Base-by-base conservation (phyloP, 192 early-diverging fungal species). In the Podochytrium sp. region DNA sequence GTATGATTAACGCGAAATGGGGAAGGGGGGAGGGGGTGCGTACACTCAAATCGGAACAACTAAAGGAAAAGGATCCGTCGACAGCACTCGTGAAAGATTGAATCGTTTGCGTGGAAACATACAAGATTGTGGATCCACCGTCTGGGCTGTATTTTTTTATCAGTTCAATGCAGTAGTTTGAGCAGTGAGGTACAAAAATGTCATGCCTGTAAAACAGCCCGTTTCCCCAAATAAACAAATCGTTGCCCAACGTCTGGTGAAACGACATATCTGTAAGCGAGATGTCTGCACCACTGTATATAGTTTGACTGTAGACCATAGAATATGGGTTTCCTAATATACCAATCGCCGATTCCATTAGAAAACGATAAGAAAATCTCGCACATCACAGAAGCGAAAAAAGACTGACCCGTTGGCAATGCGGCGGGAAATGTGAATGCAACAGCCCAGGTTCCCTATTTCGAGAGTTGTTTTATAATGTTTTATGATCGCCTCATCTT, bases 211-310 rank as follows among this genome's bases (percentile, higher is more conserved):
- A 66, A 66, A 66, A 50, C 34, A 66, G 32, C 18, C 42, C 18
- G 38, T 69, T 69, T 29, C 66, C 66, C 66, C 66, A 69, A 30
- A 69, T 55, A 30, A 69, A 69, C 29, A 69, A 34, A 69, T 69
- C 66, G 16, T 52, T 34, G 12, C 66, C 66, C 16, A 16, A 7
- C 25, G 66, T 20, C 30, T 32, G 33, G 55, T 69, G 66, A 50
- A 34, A 69, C 10, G 66, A 16, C 66, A 69, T 69, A 55, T 41
- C 66, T 20, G 50, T 37, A 29, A 69, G 35, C 5, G 53, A 20
- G 2, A 69, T 20, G 66, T 32, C 14, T 16, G 33, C 0, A 61
- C 14, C 33, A 23, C 4, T 16, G 23, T 38, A 38, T 61, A 34
- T 33, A 27, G 37, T 18, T 32, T 34, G 23, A 6, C 14, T 29